phyloP scores from a whole-genome alignment of 139 green algal species.

The Chlorella sorokiniana region DNA sequence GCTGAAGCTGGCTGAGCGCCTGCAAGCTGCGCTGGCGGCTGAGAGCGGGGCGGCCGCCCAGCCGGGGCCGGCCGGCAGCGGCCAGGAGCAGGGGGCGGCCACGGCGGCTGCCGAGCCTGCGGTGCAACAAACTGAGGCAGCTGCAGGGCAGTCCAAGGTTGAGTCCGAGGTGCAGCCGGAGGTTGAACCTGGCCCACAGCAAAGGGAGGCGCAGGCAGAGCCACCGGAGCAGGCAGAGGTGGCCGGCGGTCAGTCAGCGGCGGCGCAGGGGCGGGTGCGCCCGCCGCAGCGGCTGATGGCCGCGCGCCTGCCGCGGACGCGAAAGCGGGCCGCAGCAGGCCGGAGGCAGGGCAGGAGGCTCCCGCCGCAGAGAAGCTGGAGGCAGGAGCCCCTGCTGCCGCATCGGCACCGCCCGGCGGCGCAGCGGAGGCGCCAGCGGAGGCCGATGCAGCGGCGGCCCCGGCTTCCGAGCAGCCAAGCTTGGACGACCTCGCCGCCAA shows the following conservation, averaged over 20 bases:
- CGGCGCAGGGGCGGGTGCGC: too few species aligned
- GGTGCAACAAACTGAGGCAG: too few species aligned
- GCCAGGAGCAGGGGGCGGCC: background rate
- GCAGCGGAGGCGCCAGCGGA: too few species aligned
- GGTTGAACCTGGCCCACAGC: too few species aligned
- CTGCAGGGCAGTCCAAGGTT: too few species aligned
- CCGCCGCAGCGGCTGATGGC: too few species aligned
- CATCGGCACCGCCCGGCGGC: too few species aligned
- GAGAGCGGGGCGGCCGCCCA: background rate
- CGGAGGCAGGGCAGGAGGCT: background rate
- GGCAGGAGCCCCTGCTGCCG: background rate
- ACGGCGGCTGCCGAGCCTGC: background rate
- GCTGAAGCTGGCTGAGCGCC: constrained; percentile 7
- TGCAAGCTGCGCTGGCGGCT: constrained; percentile 1
- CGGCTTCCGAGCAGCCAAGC: background rate
- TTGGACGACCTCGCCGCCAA: constrained; percentile 16
- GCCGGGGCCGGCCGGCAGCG: background rate
- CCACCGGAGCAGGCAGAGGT: background rate
- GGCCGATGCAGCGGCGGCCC: too few species aligned
- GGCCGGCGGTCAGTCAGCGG: too few species aligned
- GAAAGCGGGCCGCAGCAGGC: background rate
- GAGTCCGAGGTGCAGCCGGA: too few species aligned
- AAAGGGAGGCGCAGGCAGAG: background rate
- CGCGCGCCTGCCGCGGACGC: background rate
- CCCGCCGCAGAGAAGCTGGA: background rate